Conservation (phyloP, 2,329 filamentous ascomycete genomes). For the Cryphonectria radicalis region DNA sequence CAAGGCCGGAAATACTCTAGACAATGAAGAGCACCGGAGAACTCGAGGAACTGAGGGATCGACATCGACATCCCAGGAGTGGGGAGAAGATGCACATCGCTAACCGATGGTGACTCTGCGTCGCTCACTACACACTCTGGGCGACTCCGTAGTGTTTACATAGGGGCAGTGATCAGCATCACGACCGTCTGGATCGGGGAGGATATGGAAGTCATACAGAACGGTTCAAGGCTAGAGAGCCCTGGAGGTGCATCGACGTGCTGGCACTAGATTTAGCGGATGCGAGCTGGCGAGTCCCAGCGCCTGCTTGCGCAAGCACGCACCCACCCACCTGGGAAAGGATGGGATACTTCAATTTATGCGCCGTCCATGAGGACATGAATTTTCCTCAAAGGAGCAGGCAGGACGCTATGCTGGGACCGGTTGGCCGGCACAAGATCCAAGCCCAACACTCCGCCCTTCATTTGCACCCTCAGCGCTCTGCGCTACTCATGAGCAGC, state of each 20-base stretch:
- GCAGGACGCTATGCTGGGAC: not conserved
- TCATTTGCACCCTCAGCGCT: not conserved
- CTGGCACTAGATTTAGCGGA: not conserved
- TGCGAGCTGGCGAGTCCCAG: not conserved
- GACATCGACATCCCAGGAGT: not conserved
- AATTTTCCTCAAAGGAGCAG: conserved; percentile 3
- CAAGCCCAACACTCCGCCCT: not conserved
- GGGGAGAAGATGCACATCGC: not conserved
- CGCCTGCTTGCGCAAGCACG: not conserved
- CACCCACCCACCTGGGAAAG: not conserved
- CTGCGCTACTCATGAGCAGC: not conserved
- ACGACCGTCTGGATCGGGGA: not conserved
- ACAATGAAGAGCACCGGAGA: not conserved
- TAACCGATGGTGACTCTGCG: not conserved
- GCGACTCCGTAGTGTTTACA: not conserved
- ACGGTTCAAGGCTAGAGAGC: not conserved
- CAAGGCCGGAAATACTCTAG: not conserved
- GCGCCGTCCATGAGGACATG: not conserved
- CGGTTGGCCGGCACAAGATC: not conserved
- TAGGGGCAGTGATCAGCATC: not conserved
- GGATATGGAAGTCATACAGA: not conserved
- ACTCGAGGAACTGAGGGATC: not conserved
- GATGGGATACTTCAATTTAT: not conserved
- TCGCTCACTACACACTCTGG: not conserved
- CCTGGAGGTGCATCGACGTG: not conserved